phyloP scores from a whole-genome alignment of 176 grass and related monocot species.

The Aegilops sharonensis region DNA sequence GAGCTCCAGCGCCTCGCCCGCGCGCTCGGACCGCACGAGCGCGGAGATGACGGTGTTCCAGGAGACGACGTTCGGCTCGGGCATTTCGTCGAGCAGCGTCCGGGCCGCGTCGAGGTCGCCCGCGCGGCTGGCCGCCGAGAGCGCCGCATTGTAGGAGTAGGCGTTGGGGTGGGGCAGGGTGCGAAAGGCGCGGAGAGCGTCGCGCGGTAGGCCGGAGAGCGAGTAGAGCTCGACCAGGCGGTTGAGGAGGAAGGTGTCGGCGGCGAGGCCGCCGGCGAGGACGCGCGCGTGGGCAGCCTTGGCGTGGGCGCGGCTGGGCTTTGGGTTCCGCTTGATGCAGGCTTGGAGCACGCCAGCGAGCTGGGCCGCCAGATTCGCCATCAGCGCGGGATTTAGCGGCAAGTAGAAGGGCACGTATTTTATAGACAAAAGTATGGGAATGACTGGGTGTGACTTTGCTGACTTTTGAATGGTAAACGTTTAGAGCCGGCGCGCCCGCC shows the following conservation, averaged over 20 bases:
- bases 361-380: conserved; percentile 40
- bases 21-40: conserved; percentile 35
- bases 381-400: neutral
- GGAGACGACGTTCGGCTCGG: conserved; percentile 59
- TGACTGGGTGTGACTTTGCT: no score
- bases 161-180: conserved; percentile 55
- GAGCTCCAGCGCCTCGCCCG: conserved; percentile 49
- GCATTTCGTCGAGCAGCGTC: conserved; percentile 71
- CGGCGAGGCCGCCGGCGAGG: conserved; percentile 57
- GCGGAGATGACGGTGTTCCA: conserved; percentile 79
- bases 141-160: conserved; percentile 74
- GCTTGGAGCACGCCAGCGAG: conserved; percentile 35
- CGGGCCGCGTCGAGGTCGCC: conserved; percentile 50
- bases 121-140: conserved; percentile 47
- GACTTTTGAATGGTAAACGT: no score
- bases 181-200: conserved; percentile 56
- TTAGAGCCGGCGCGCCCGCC: no score
- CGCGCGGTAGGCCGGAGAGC: conserved; percentile 47
- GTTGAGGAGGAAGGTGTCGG: conserved; percentile 81
- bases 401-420: neutral
- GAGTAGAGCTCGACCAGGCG: conserved; percentile 91
- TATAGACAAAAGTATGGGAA: neutral
- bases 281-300: conserved; percentile 65
- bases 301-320: conserved; percentile 30
- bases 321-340: conserved; percentile 49